Evolutionary conservation across 2,329 filamentous ascomycete species (phyloP), one percentile per base, ranked within the genome.

Genomic region (Aspergillus uvarum): DNA sequence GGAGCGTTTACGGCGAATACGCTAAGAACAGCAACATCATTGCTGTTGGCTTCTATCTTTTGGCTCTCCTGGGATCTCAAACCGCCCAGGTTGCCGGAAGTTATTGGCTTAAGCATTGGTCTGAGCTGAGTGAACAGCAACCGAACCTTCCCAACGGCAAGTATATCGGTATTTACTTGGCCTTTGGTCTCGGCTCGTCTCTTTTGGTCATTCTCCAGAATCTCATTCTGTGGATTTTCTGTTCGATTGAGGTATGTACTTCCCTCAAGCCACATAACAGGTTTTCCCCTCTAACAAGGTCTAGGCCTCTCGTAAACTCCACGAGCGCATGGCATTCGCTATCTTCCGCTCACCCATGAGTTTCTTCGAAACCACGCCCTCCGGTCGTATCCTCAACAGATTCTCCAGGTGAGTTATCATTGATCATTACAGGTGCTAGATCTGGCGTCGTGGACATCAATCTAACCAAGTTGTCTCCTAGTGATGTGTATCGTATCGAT

Each of bases 291-390:
- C 61, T 42, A 54, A 51, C 49, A 42, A 29, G 22, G 24, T 12
- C 31, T 53, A 91, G 87, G 95, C 95, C 54, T 97, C 94, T 21
- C 87, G 95, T 63, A 99, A 98, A 79, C 83, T 99, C 59, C 95
- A 99, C 74, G 95, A 98, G 79, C 85, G 91, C 65, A 98, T 99
- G 95, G 94, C 94, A 48, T 95, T 90, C 70, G 92, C 95, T 19
- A 97, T 98, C 68, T 99, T 99, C 83, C 86, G 95, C 67, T 96
- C 92, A 42, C 96, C 95, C 57, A 99, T 99, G 95, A 95, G 88
- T 68, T 99, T 99, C 79, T 99, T 99, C 69, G 96, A 99, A 75
- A 96, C 93, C 0, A 99, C 95, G 1, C 95, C 95, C 2, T 89
- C 93, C 63, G 95, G 95, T n/a, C 88, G 96, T 59, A 97, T 99